Conservation (phyloP, 2,329 filamentous ascomycete species). For the Arachnopeziza araneosa region DNA sequence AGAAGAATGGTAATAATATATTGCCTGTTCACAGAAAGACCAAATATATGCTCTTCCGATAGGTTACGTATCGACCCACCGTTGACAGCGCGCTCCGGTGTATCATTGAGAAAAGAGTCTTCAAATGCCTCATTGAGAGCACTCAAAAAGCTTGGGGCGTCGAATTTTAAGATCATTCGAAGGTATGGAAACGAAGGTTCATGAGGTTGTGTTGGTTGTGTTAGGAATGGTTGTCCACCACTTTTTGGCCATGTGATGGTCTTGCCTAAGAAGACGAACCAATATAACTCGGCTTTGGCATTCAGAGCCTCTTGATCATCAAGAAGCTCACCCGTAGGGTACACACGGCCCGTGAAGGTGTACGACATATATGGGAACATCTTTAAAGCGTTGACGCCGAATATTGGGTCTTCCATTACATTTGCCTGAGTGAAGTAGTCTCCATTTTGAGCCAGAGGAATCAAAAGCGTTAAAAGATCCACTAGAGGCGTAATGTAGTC, state of each 20-base stretch:
- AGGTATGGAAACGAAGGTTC: conserved; percentile 83
- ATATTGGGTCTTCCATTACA: conserved; percentile 53
- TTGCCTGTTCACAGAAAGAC: conserved; percentile 76
- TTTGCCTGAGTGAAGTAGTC: conserved; percentile 47
- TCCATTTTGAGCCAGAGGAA: conserved; percentile 51
- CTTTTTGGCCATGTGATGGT: conserved; percentile 69
- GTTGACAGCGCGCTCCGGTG: conserved; percentile 55
- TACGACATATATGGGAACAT: conserved; percentile 95
- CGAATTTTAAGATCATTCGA: conserved; percentile 77
- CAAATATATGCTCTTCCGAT: conserved; percentile 61
- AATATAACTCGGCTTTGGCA: conserved; percentile 86
- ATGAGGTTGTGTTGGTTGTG: conserved; percentile 46
- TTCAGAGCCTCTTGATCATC: conserved; percentile 64
- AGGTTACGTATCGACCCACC: conserved; percentile 44
- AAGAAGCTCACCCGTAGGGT: conserved; percentile 76
- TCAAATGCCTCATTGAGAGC: conserved; percentile 97
- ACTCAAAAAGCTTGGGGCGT: conserved; percentile 88
- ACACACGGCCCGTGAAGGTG: conserved; percentile 81
- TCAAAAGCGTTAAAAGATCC: conserved; percentile 69
- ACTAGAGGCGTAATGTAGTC: conserved; percentile 90
- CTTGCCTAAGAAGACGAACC: conserved; percentile 86
- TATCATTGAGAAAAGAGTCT: conserved; percentile 84
- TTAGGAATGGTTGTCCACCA: conserved; percentile 54
- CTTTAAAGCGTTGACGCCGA: conserved; percentile 72
- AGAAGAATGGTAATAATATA: conserved; percentile 87